Base-by-base conservation (phyloP, 306 rosid species). In the Parietaria judaica region DNA sequence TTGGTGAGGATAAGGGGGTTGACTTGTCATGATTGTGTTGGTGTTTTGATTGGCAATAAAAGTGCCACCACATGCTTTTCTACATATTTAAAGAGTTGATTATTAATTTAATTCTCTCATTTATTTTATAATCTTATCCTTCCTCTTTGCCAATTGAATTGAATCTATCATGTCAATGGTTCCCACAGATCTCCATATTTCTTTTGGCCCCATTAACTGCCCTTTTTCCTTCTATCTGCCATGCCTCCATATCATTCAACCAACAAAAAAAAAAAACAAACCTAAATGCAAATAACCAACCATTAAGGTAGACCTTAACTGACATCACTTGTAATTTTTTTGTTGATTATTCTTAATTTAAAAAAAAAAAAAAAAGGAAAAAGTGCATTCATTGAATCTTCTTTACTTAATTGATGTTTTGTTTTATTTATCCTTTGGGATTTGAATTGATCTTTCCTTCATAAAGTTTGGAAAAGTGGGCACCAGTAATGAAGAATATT, bases 1-100 rank as follows among this genome's bases (percentile, higher is more conserved):
- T 67, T 49, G 59, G 9, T 1, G 54, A 58, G 31, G 80, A 82
- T 71, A 84, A 82, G 88, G 63, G 72, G 74, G 81, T 78, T 74
- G 89, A 84, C 86, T 62, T 51, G 56, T 69, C 73, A 86, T 67
- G 63, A 55, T 66, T 58, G 16, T 9, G 52, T 17, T 48, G 58
- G 36, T 62, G 37, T 72, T 41, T 75, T 73, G 79, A 81, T 61
- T 73, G 49, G 64, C 71, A 72, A 50, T 72, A 37, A 59, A 58
- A 59, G 45, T 48, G 34, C 54, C 66, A 71, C 84, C 86, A 78
- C 86, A 70, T 70, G 54, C 54, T 56, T 14, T 52, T 63, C 14
- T 17, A 56, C 43, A 37, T 53, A 60, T 41, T 67, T 62, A 11
- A 65, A 58, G 31, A 44, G 6, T 49, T 41, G 41, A 31, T 54